Evolutionary conservation across 2,329 filamentous ascomycete genomes (phyloP), one percentile per base, ranked within the genome.

Genomic region (Aspergillus intermedius): DNA sequence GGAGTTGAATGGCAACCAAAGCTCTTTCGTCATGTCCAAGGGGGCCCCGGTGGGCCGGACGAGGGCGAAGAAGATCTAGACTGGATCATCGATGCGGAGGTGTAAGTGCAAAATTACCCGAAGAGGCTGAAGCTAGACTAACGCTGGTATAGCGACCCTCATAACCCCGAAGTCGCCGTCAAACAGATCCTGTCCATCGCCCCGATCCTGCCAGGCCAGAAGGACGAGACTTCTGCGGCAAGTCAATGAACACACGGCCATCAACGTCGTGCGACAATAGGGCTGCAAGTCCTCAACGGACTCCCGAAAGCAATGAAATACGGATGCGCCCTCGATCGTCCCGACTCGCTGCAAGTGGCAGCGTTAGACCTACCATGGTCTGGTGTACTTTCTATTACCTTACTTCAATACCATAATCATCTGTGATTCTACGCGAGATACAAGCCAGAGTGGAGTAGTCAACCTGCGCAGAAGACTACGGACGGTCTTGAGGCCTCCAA

Each of bases 41-140:
- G 83, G 21, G 87, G 84, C 1, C 82, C 83, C 1, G 85, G 84
- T 28, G 84, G 83, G 1, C 65, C 78, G 3, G 87, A 93, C 54
- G 84, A 91, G 64, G 88, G 87, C 23, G 87, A 94, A 66, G 89
- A 94, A 64, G 88, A 88, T 56, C 74, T 98, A 25, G 93, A 97
- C 69, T 98, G 89, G 88, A 91, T 97, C 62, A 87, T 98, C 61
- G 86, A 91, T 67, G 86, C 91, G 1, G 77, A 84, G 48, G 80
- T 98, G 90, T 95, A 71, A 68, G 81, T 67, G 41, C 28, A 21
- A 8, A 21, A 21, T 7, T 9, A 13, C 5, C 13, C 7, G 13
- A 10, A 37, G 23, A 21, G 15, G 9, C 3, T 9, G 17, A 10
- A 15, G 10, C 7, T 10, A 42, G 13, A 45, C 23, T 30, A 13